phyloP scores from a whole-genome alignment of 2,329 filamentous ascomycete genomes.

The Fusarium sp. region DNA sequence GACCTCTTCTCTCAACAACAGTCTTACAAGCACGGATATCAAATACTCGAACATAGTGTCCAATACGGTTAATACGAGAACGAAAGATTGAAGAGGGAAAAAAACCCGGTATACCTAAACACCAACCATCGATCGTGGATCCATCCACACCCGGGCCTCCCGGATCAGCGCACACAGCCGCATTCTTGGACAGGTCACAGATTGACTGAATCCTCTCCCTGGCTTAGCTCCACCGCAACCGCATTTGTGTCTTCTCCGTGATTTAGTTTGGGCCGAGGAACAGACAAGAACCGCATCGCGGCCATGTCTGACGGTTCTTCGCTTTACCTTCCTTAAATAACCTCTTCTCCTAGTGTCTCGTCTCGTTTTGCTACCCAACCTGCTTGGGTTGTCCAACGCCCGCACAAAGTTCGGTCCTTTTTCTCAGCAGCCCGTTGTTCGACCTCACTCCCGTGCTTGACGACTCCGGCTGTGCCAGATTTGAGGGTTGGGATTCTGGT shows the following conservation, averaged over 20 bases:
- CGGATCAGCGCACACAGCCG: slow-evolving; percentile 44
- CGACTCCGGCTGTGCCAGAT: slow-evolving; percentile 1
- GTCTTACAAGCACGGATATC: neutral
- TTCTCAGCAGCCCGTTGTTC: slow-evolving; percentile 5
- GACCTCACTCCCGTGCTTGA: slow-evolving; percentile 2
- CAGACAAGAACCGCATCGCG: slow-evolving; percentile 12
- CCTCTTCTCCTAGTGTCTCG: slow-evolving; percentile 11
- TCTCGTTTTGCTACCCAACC: neutral
- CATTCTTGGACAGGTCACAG: slow-evolving; percentile 14
- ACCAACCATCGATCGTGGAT: slow-evolving; percentile 40
- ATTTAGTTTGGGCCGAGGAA: slow-evolving; percentile 28
- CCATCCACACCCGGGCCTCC: slow-evolving; percentile 45
- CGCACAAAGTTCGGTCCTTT: slow-evolving; percentile 16
- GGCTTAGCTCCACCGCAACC: slow-evolving; percentile 43
- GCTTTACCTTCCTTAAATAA: slow-evolving; percentile 27
- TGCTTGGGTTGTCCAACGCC: slow-evolving; percentile 14
- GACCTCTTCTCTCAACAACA: neutral
- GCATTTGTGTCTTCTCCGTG: slow-evolving; percentile 6
- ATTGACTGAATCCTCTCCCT: slow-evolving; percentile 22
- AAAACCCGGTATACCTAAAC: slow-evolving; percentile 30
- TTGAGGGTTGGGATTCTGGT: neutral
- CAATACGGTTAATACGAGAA: slow-evolving; percentile 16
- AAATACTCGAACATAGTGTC: neutral
- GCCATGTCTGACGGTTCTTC: slow-evolving; percentile 29
- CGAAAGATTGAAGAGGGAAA: too few species aligned